phyloP scores from a whole-genome alignment of 371 early-diverging fungal genomes.

The Mortierella sp. region DNA sequence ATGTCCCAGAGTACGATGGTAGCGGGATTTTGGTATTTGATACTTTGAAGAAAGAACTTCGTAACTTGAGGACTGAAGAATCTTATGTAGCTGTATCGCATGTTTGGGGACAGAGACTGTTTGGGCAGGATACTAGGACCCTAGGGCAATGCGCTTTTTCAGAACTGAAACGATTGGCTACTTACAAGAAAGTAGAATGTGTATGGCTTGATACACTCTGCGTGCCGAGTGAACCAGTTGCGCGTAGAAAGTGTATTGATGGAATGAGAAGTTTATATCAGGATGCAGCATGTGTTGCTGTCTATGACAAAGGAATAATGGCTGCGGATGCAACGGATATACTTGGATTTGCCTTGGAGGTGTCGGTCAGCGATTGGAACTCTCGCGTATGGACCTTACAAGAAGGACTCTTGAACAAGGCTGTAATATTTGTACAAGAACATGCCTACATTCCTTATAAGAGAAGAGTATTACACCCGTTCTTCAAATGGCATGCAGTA shows the following conservation, averaged over 20 bases:
- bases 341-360: conserved; percentile 3
- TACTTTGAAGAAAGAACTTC: not conserved
- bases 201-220: conserved; percentile 13
- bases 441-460: not conserved
- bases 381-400: conserved; percentile 11
- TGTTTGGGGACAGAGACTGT: conserved; percentile 5
- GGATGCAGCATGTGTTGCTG: not conserved
- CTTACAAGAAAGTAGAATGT: not conserved
- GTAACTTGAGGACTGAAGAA: not conserved
- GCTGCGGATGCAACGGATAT: conserved; percentile 2
- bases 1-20: not conserved
- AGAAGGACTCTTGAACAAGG: conserved; percentile 5
- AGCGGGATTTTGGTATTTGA: conserved; percentile 2
- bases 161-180: conserved; percentile 2
- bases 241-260: conserved; percentile 1
- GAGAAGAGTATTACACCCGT: too few species aligned
- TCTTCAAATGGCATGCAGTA: too few species aligned
- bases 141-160: conserved; percentile 4
- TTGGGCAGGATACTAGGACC: conserved; percentile 10
- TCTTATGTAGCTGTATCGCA: conserved; percentile 2
- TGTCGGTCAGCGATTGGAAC: conserved; percentile 9
- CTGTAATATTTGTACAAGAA: not conserved
- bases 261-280: conserved; percentile 2
- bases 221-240: conserved; percentile 1
- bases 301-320: conserved; percentile 8